phyloP scores from a whole-genome alignment of 2,329 filamentous ascomycete genomes.

The Verticillium tricorpus region DNA sequence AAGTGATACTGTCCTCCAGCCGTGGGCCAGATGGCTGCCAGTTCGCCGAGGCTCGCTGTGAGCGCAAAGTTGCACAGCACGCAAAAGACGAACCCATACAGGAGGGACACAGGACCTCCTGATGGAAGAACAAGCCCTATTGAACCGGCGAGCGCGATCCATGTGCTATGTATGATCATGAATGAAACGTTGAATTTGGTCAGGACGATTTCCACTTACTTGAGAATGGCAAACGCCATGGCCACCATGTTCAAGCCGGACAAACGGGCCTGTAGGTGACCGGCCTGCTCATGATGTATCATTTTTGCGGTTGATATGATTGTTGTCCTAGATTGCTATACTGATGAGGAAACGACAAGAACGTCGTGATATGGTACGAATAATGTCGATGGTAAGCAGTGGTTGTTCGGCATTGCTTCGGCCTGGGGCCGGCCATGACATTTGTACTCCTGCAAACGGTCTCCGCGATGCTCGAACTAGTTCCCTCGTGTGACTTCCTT shows the following conservation, averaged over 20 bases:
- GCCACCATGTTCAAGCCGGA: constrained; percentile 37
- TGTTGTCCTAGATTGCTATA: neutral
- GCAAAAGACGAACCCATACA: constrained; percentile 42
- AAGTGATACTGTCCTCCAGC: constrained; percentile 43
- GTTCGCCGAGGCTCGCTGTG: constrained; percentile 35
- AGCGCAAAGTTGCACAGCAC: constrained; percentile 38
- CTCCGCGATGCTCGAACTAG: neutral
- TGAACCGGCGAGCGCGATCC: constrained; percentile 36
- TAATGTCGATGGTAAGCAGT: neutral
- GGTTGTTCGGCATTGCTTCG: neutral
- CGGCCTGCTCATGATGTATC: constrained; percentile 8
- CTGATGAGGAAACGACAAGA: neutral
- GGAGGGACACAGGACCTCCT: constrained; percentile 33
- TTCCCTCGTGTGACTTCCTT: neutral
- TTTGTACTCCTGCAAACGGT: neutral
- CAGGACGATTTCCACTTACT: constrained; percentile 19
- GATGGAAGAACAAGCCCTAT: constrained; percentile 36
- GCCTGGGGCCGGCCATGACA: neutral
- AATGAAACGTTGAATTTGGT: no score
- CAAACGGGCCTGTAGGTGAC: constrained; percentile 29
- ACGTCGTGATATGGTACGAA: neutral
- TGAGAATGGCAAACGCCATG: constrained; percentile 38
- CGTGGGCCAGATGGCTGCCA: constrained; percentile 40
- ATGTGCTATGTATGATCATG: constrained; percentile 20
- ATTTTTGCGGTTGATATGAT: neutral